These are phyloP conservation scores for Citrullus mucosospermus DNA, from an alignment of 306 rosid genomes.

Conservation along the genomic window DNA sequence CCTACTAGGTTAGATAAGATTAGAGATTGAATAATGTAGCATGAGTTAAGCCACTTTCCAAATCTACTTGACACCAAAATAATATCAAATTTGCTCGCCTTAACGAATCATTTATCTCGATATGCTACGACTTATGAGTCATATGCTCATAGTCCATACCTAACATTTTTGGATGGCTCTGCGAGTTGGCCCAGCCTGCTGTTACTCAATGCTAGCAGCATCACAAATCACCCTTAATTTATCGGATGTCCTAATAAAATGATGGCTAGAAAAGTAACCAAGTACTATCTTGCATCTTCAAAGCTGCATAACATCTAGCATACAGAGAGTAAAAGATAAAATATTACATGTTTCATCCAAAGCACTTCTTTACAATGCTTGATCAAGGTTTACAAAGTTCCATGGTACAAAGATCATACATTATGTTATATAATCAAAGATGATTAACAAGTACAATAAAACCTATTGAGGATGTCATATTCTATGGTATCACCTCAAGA, in stretches of 20 bases:
- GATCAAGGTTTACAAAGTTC: background rate
- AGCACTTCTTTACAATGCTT: background rate
- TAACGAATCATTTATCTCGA: background rate
- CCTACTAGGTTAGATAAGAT: no score
- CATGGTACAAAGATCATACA: background rate
- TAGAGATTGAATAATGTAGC: background rate
- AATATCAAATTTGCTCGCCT: background rate
- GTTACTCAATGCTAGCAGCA: background rate
- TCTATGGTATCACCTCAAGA: background rate
- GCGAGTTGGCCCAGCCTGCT: background rate
- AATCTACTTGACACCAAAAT: background rate
- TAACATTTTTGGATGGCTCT: no score
- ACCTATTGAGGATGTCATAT: background rate
- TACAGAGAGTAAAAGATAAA: background rate
- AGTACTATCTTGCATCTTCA: background rate
- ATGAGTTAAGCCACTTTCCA: background rate
- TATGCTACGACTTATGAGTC: background rate
- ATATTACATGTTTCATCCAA: background rate
- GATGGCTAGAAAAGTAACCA: background rate
- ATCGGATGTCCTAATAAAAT: background rate
- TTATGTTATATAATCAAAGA: background rate
- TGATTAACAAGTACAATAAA: background rate
- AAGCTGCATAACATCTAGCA: background rate
- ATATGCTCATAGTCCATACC: background rate
- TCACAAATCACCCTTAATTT: background rate